Base-by-base conservation (phyloP, 805 yeast species). In the Wickerhamiella domercqiae region DNA sequence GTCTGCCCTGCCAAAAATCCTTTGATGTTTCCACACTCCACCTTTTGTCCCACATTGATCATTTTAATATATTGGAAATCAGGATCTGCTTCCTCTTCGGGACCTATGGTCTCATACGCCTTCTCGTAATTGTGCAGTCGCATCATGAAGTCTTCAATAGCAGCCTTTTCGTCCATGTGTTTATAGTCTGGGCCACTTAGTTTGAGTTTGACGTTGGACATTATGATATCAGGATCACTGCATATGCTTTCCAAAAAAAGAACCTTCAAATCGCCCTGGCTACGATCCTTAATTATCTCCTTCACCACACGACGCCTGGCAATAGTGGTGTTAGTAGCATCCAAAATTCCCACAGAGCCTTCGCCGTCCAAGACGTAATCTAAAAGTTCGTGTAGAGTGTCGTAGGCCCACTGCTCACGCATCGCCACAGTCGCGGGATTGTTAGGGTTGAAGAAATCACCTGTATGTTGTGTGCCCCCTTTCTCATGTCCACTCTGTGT, bases 341-440 rank as follows among this genome's bases (percentile, higher is more conserved):
- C 98, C 40, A 87, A 64, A 7, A 87, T 82, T 2, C 96, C 98
- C 6, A 87, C 95, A 4, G 86, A 75, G 2, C 97, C 97, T 22
- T 75, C 72, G 0, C 83, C 93, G 11, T 71, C 67, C 34, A 84
- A 55, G 3, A 90, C 68, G 57, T 81, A 86, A 47, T 86, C 87
- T 25, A 87, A 62, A 39, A 87, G 59, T 50, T 78, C 79, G 42
- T 83, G 87, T 40, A 87, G 61, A 0, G 98, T 87, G 46, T 87
- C 94, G 73, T 78, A 75, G 0, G 98, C 98, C 97, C 97, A 90
- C 55, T 78, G 71, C 51, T 87, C 96, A 43, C 97, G 70, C 32
- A 83, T 61, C 22, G 66, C 63, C 3, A 71, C 71, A 14, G 78
- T 72, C 11, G 70, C 62, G 29, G 64, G 58, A 55, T 90, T 83